Percentiles rank a stretch among this genome's conserved stretches.
These are phyloP conservation scores for Exophiala aquamarina DNA, from an alignment of 2,329 filamentous ascomycete genomes.

Conservation along the genomic window DNA sequence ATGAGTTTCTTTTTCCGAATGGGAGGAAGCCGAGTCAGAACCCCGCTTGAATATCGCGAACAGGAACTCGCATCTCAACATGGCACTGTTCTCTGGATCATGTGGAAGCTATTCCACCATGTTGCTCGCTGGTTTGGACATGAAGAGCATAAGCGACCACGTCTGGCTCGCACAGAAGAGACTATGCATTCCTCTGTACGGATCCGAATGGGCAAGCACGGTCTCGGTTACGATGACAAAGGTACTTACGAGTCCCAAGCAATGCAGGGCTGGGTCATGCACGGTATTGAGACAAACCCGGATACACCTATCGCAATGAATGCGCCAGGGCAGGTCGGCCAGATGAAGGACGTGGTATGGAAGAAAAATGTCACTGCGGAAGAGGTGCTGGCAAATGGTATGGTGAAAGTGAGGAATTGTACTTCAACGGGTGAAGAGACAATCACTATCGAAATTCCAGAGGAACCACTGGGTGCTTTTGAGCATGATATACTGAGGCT, in stretches of 20 bases:
- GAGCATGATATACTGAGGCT: slow-evolving; percentile 22
- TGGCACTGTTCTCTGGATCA: slow-evolving; percentile 22
- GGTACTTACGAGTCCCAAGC: slow-evolving; percentile 50
- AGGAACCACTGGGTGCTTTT: slow-evolving; percentile 26
- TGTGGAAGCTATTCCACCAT: slow-evolving; percentile 11
- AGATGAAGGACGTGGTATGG: slow-evolving; percentile 26
- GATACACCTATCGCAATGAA: slow-evolving; percentile 23
- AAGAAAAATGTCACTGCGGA: slow-evolving; percentile 19
- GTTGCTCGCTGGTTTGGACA: slow-evolving; percentile 2
- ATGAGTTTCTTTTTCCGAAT: slow-evolving; percentile 26
- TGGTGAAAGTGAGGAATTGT: slow-evolving; percentile 3
- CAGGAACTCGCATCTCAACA: slow-evolving; percentile 19
- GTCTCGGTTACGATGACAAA: slow-evolving; percentile 52
- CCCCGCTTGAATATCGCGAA: slow-evolving; percentile 29
- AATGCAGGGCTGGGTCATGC: slow-evolving; percentile 25
- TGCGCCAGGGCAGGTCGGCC: slow-evolving; percentile 23
- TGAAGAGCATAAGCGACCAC: slow-evolving; percentile 3
- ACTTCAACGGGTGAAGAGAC: slow-evolving; percentile 9
- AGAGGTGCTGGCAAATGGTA: slow-evolving; percentile 1
- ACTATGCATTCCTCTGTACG: slow-evolving; percentile 56
- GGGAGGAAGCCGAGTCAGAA: slow-evolving; percentile 24
- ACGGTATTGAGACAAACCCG: slow-evolving; percentile 19
- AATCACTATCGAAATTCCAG: slow-evolving; percentile 17
- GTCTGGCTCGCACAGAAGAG: slow-evolving; percentile 55
- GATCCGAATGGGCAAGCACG: slow-evolving; percentile 52